A percentile compares a stretch with the other conserved stretches of the same genome.
Conservation (phyloP, 2,329 filamentous ascomycete genomes). For the Scytalidium lignicola region DNA sequence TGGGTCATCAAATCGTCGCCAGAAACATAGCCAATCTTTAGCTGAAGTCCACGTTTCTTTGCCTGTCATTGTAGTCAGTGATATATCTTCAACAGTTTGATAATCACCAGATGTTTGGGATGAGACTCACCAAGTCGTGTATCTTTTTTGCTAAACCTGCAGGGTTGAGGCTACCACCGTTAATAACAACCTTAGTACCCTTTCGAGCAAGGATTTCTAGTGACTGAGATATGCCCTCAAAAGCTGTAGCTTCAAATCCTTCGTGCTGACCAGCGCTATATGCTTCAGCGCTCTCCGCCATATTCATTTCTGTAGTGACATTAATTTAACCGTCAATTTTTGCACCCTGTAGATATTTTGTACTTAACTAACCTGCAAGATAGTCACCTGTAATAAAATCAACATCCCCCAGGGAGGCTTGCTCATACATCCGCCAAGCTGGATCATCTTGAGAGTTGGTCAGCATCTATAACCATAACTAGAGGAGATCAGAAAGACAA, state of each 20-base stretch:
- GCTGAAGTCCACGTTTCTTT: slow-evolving; percentile 37
- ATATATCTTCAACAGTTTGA: slow-evolving; percentile 39
- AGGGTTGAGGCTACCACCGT: slow-evolving; percentile 49
- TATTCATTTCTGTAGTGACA: slow-evolving; percentile 35
- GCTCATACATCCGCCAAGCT: slow-evolving; percentile 13
- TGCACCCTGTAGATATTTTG: slow-evolving; percentile 14
- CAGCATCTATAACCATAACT: neutral
- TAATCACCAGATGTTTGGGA: too few relatives aligned
- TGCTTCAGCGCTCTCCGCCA: slow-evolving; percentile 39
- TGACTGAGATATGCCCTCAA: slow-evolving; percentile 26
- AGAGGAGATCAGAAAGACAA: neutral
- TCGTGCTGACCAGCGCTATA: slow-evolving; percentile 24
- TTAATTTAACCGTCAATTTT: slow-evolving; percentile 12
- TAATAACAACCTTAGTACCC: slow-evolving; percentile 44
- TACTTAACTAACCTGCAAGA: slow-evolving; percentile 34
- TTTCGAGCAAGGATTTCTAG: slow-evolving; percentile 40
- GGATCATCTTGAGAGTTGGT: slow-evolving; percentile 12
- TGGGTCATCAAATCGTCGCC: slow-evolving; percentile 41
- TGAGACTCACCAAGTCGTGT: slow-evolving; percentile 29
- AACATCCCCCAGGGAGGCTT: slow-evolving; percentile 20
- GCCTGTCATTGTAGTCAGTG: slow-evolving; percentile 27
- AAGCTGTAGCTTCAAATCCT: slow-evolving; percentile 41
- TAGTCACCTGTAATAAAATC: slow-evolving; percentile 52
- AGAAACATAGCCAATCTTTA: slow-evolving; percentile 39
- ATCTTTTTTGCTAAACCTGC: slow-evolving; percentile 43